Evolutionary conservation across 2,329 filamentous ascomycete genomes (phyloP).

Genomic region (Beauveria varroae): DNA sequence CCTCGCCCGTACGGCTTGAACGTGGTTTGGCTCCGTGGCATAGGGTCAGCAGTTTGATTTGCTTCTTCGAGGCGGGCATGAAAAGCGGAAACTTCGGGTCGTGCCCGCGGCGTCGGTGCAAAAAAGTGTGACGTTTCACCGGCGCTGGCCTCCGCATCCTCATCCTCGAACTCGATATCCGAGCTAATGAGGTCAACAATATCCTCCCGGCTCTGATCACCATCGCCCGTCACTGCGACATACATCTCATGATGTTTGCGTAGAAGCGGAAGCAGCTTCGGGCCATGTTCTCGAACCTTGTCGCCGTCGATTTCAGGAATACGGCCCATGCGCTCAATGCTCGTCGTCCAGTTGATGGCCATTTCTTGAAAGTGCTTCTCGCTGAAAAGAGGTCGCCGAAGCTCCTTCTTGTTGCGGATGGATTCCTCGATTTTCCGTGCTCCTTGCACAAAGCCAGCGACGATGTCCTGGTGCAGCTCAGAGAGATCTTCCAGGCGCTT

Average conservation of each 20-base stretch:
- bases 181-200: conserved; percentile 51
- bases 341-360: conserved; percentile 61
- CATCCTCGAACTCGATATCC: conserved; percentile 30
- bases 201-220: conserved; percentile 23
- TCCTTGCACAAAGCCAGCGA: conserved; percentile 57
- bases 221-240: conserved; percentile 39
- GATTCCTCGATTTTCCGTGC: conserved; percentile 54
- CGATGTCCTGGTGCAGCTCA: conserved; percentile 53
- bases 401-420: conserved; percentile 50
- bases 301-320: conserved; percentile 57
- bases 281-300: conserved; percentile 55
- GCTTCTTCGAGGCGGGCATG: conserved; percentile 24
- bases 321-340: conserved; percentile 50
- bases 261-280: conserved; percentile 53
- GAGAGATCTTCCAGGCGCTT: conserved; percentile 45
- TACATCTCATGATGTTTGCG: conserved; percentile 39
- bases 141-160: conserved; percentile 22
- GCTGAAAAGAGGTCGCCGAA: conserved; percentile 57
- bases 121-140: conserved; percentile 42
- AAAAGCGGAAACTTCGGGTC: conserved; percentile 27
- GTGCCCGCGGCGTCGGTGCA: conserved; percentile 14
- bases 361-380: conserved; percentile 65
- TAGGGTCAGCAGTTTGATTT: conserved; percentile 18
- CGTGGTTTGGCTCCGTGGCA: conserved; percentile 17
- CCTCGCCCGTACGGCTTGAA: conserved; percentile 20